A percentile compares a stretch with the other conserved stretches of the same genome.
Conservation (phyloP, 805 yeast genomes). For the Candida boidinii region DNA sequence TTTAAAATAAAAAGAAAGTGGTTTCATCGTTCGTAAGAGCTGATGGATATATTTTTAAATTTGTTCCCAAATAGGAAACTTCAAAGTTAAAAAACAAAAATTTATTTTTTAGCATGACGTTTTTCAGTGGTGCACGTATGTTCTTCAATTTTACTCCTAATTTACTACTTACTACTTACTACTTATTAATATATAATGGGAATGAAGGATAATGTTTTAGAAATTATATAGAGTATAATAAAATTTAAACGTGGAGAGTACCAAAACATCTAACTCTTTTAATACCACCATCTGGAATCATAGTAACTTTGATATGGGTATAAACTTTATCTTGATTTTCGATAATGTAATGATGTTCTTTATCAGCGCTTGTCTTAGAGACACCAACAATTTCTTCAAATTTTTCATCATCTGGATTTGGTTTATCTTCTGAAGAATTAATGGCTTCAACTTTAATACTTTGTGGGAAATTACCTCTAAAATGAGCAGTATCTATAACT, state of each 20-base stretch:
- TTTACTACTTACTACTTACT: too few relatives aligned
- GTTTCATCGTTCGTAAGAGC: too few relatives aligned
- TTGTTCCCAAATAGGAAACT: too few relatives aligned
- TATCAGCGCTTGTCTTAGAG: slow-evolving; percentile 74
- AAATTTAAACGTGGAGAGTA: slow-evolving; percentile 18
- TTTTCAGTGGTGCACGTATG: too few relatives aligned
- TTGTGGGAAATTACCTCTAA: slow-evolving; percentile 93
- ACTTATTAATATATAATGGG: too few relatives aligned
- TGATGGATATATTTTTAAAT: too few relatives aligned
- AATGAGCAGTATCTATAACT: slow-evolving; percentile 86
- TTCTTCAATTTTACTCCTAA: too few relatives aligned
- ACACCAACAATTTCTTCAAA: slow-evolving; percentile 66
- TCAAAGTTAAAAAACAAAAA: too few relatives aligned
- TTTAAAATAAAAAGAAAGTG: too few relatives aligned
- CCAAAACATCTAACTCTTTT: slow-evolving; percentile 86
- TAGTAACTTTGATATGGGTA: slow-evolving; percentile 70
- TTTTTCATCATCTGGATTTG: slow-evolving; percentile 29
- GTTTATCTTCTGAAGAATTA: slow-evolving; percentile 23
- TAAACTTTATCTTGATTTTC: slow-evolving; percentile 21
- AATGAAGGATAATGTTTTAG: too few relatives aligned
- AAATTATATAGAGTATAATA: too few relatives aligned
- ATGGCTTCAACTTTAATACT: slow-evolving; percentile 61
- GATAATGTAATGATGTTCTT: slow-evolving; percentile 55
- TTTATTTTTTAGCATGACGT: too few relatives aligned
- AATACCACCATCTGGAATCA: slow-evolving; percentile 96